Base-by-base conservation (phyloP, 306 rosid species). In the Cicer arietinum region DNA sequence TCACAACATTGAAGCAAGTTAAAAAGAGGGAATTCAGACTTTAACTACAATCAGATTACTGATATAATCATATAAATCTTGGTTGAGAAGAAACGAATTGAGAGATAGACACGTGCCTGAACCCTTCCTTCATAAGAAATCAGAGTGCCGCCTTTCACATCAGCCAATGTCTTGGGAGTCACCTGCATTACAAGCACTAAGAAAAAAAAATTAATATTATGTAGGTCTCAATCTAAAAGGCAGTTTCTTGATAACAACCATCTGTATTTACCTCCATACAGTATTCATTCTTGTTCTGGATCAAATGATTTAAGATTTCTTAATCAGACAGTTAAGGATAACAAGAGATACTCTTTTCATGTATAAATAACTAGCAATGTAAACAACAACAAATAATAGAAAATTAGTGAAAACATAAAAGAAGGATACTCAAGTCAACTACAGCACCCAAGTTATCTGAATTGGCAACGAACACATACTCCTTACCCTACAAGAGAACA, bases 71-170 rank as follows among this genome's bases (percentile, higher is more conserved):
- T 40, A 71, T 67, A 79, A 71, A 72, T 37, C 35, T 20, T 62
- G 61, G 42, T 20, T 50, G 35, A 57, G 17, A 76, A 54, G 13
- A 41, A 74, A 63, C 11, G 35, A 71, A 70, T 35, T 52, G 50
- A 71, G 71, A 22, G 48, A 82, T 30, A 61, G 44, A n/a, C 35
- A 78, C 82, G 41, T 78, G 25, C 82, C 82, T 78, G 82, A 51
- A 78, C 82, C 48, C 82, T 78, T 78, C 96, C 99, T 81, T 94
- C 99, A 58, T 92, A 94, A 74, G 99, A 94, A 73, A 94, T 92
- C 57, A 94, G 85, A 78, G 99, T 94, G 77, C 99, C 99, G 75
- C 99, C 97, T 88, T 94, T 94, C 69, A 94, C 97, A 84, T 94
- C 99, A 44, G 99, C 99, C 90, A 94, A 81, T 68, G 99, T 94